A percentile compares a stretch with the other conserved stretches of the same genome.
phyloP scores from a whole-genome alignment of 2,329 filamentous ascomycete species.

The Cercospora sp. region DNA sequence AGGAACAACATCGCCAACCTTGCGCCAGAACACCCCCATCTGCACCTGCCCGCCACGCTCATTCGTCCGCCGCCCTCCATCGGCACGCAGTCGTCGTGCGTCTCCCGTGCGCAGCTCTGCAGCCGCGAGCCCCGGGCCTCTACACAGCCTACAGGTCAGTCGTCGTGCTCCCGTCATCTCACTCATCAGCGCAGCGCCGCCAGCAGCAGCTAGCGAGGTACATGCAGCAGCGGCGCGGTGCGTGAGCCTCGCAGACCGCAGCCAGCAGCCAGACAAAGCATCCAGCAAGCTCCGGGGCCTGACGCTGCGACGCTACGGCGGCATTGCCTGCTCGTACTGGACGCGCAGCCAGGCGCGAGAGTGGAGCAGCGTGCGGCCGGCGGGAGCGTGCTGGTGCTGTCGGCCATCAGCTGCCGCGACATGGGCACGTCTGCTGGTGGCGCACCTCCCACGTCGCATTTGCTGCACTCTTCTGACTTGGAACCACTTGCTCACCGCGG shows the following conservation, averaged over 20 bases:
- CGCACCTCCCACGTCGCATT: conserved; percentile 17
- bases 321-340: neutral
- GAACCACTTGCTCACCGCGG: conserved; percentile 15
- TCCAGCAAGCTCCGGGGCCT: neutral
- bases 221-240: conserved; percentile 2
- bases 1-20: conserved; percentile 1
- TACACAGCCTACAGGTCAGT: neutral
- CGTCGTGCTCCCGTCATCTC: neutral
- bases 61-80: neutral
- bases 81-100: neutral
- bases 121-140: neutral
- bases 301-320: neutral
- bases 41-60: neutral
- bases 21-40: neutral
- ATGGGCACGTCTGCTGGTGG: conserved; percentile 11
- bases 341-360: conserved; percentile 7
- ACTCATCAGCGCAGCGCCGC: neutral
- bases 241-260: neutral
- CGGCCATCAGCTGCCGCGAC: neutral
- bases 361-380: neutral
- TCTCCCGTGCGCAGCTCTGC: neutral
- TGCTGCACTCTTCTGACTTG: conserved; percentile 17
- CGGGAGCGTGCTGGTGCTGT: conserved; percentile 4
- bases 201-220: conserved; percentile 4
- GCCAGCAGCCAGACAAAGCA: neutral